Conservation (phyloP, 768 basidiomycete genomes). For the Suillus lakei region DNA sequence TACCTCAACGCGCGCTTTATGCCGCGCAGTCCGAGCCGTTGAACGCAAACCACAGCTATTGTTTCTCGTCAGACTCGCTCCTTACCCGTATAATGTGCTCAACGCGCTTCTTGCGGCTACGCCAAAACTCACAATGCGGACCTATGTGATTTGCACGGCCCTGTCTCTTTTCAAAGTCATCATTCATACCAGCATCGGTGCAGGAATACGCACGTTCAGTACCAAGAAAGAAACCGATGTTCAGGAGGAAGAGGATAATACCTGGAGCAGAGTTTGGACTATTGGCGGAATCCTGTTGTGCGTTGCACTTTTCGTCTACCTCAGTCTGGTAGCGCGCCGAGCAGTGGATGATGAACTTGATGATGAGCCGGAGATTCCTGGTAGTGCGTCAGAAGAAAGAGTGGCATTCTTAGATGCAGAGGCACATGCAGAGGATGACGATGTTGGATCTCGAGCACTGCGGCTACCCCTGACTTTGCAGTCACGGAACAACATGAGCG, state of each 20-base stretch:
- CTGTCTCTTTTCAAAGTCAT: conserved; percentile 89
- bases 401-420: conserved; percentile 54
- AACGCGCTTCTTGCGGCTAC: conserved; percentile 91
- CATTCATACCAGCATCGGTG: conserved; percentile 88
- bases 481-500: conserved; percentile 45
- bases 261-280: conserved; percentile 65
- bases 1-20: conserved; percentile 68
- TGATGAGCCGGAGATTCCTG: conserved; percentile 41
- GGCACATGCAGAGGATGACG: conserved; percentile 22
- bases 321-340: conserved; percentile 78
- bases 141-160: conserved; percentile 81
- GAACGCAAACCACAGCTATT: conserved; percentile 87
- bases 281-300: conserved; percentile 72
- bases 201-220: conserved; percentile 80
- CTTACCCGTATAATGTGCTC: conserved; percentile 94
- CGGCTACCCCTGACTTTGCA: conserved; percentile 25
- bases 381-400: conserved; percentile 50
- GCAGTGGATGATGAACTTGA: conserved; percentile 61
- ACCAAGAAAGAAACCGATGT: conserved; percentile 56
- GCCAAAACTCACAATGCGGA: conserved; percentile 77
- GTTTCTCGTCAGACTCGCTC: conserved; percentile 91
- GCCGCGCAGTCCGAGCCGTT: conserved; percentile 83
- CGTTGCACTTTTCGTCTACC: conserved; percentile 76
- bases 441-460: conserved; percentile 14
- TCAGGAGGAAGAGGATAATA: conserved; percentile 43